Conservation (phyloP, 371 early-diverging fungal genomes). For the Enteropsectra breve region DNA sequence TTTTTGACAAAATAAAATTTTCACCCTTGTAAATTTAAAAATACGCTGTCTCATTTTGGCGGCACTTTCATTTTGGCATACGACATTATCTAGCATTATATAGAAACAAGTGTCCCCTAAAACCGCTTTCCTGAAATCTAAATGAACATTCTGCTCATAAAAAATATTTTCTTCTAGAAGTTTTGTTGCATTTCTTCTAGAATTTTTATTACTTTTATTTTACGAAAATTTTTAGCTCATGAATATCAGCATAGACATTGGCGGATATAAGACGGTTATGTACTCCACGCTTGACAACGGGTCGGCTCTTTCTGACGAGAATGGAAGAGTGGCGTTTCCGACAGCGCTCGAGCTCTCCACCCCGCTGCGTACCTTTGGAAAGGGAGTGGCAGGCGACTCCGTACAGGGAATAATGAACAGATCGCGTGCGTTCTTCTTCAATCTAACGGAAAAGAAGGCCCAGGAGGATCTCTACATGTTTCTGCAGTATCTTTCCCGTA, state of each 20-base stretch:
- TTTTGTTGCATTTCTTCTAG: no score
- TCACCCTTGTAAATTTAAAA: no score
- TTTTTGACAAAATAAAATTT: no score
- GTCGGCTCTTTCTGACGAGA: slow-evolving; percentile 40
- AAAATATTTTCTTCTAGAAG: no score
- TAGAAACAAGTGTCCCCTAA: no score
- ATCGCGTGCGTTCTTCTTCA: slow-evolving; percentile 28
- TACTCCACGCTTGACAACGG: slow-evolving; percentile 35
- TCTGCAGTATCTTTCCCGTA: slow-evolving; percentile 42
- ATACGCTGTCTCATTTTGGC: no score
- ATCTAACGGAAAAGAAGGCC: slow-evolving; percentile 9
- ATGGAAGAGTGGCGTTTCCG: slow-evolving; percentile 32
- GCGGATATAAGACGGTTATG: slow-evolving; percentile 48
- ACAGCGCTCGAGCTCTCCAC: slow-evolving; percentile 42
- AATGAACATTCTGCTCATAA: no score
- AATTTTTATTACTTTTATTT: no score
- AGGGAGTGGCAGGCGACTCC: slow-evolving; percentile 34
- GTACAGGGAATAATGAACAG: slow-evolving; percentile 20
- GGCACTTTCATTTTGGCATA: no score
- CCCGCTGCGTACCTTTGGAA: slow-evolving; percentile 49
- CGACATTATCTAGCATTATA: no score
- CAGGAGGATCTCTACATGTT: slow-evolving; percentile 37
- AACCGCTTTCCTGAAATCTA: no score
- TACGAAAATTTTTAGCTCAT: no score
- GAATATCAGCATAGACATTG: slow-evolving; percentile 54